Conservation (phyloP, 2,329 filamentous ascomycete genomes). For the Phialophora expanda region DNA sequence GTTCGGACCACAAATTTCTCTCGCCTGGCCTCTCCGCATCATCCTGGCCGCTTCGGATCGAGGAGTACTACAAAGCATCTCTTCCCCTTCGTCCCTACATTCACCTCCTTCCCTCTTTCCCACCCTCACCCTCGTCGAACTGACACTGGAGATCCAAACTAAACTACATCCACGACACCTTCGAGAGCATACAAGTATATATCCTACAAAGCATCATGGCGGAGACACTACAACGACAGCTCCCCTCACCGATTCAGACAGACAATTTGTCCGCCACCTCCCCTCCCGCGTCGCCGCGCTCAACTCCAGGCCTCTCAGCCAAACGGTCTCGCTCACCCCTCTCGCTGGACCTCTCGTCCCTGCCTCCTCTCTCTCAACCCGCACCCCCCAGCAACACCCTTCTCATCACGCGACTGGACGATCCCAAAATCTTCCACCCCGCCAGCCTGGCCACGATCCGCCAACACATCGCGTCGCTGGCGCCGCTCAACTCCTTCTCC, state of each 20-base stretch:
- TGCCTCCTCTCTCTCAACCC: slow-evolving; percentile 54
- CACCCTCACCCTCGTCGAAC: not conserved
- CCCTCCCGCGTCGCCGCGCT: slow-evolving; percentile 43
- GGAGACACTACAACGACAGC: slow-evolving; percentile 19
- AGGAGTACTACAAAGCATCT: slow-evolving; percentile 6
- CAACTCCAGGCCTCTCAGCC: slow-evolving; percentile 21
- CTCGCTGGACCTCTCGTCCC: slow-evolving; percentile 53
- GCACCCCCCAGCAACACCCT: slow-evolving; percentile 58
- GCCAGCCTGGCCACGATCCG: slow-evolving; percentile 51
- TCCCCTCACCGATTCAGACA: slow-evolving; percentile 28
- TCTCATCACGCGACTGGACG: slow-evolving; percentile 55
- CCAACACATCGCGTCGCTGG: slow-evolving; percentile 49
- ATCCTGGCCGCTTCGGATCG: not conserved
- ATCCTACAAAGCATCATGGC: slow-evolving; percentile 20
- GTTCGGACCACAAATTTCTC: slow-evolving; percentile 15
- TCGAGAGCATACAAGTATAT: not conserved
- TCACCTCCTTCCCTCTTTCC: not conserved
- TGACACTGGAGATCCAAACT: not conserved
- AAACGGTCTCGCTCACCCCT: slow-evolving; percentile 43
- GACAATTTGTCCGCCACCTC: slow-evolving; percentile 27
- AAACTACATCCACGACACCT: not conserved
- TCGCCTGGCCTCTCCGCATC: slow-evolving; percentile 18
- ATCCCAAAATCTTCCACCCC: slow-evolving; percentile 55
- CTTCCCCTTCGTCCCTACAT: not conserved
- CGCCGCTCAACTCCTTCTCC: slow-evolving; percentile 57